A percentile compares a stretch with the other conserved stretches of the same genome.
These are phyloP conservation scores for Endothia cerciana DNA, from an alignment of 2,329 filamentous ascomycete species.

Conservation along the genomic window DNA sequence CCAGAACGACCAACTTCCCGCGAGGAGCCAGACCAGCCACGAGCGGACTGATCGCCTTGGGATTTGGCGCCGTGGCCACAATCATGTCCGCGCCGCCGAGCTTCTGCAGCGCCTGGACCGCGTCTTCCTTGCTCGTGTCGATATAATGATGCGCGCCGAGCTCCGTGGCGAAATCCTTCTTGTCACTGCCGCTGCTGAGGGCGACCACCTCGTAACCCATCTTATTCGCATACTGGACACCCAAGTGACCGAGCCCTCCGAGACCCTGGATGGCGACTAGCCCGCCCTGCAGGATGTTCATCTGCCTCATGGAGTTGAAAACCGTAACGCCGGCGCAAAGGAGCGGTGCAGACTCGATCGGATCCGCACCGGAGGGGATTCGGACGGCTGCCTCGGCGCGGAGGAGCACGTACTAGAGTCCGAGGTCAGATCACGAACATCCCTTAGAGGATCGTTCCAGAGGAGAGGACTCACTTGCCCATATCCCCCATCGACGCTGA, in stretches of 20 bases:
- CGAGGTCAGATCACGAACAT: too few species aligned
- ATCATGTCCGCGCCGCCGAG: slow-evolving; percentile 65
- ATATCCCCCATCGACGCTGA: slow-evolving; percentile 68
- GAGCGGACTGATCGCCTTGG: slow-evolving; percentile 56
- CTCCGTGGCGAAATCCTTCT: slow-evolving; percentile 67
- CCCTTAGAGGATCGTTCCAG: too few species aligned
- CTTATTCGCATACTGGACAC: slow-evolving; percentile 73
- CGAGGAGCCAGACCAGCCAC: slow-evolving; percentile 53
- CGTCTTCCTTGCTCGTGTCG: slow-evolving; percentile 57
- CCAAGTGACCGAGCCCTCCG: slow-evolving; percentile 76
- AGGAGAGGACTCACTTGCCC: slow-evolving; percentile 65
- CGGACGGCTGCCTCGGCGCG: slow-evolving; percentile 63
- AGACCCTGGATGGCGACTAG: slow-evolving; percentile 68
- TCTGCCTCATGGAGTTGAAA: slow-evolving; percentile 62
- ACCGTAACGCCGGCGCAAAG: slow-evolving; percentile 69
- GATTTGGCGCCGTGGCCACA: slow-evolving; percentile 65
- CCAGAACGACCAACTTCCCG: slow-evolving; percentile 62
- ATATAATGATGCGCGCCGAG: slow-evolving; percentile 66
- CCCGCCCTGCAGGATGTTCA: slow-evolving; percentile 55
- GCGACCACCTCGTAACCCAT: slow-evolving; percentile 78
- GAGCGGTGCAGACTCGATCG: slow-evolving; percentile 59
- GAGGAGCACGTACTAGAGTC: too few species aligned
- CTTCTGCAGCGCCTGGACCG: slow-evolving; percentile 51
- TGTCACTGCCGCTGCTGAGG: slow-evolving; percentile 64
- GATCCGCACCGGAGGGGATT: slow-evolving; percentile 56